Base-by-base conservation (phyloP, 495 filamentous ascomycete species). In the Podospora fimiseda region DNA sequence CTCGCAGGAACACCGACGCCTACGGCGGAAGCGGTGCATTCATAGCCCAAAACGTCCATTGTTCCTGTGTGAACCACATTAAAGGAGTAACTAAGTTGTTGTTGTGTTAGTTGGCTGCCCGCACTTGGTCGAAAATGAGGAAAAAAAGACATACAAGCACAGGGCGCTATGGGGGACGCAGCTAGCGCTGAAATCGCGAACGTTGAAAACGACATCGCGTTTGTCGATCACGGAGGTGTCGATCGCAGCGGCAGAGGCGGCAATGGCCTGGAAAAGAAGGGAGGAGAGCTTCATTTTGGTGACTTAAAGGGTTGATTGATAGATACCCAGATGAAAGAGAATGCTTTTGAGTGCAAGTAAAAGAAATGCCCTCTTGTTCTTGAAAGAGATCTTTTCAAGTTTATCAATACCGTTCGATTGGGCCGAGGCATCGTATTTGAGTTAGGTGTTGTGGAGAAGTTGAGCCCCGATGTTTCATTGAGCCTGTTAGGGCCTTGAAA, bases 111-210 rank as follows among this genome's bases (percentile, higher is more conserved):
- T 18, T 1, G 47, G 33, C 27, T 43, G 43, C 16, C 19, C n/a
- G 14, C 9, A 15, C 4, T 36, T 54, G 16, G 44, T 3, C 16
- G 37, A 18, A 30, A 22, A 19, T n/a, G 19, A 15, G 7, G 4
- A 6, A 16, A 18, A 21, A 9, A 3, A 20, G 13, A 47, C 63
- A 38, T 51, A 64, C 63, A 52, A 58, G 64, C 64, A 64, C 42
- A 60, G 55, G n/a, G 61, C 57, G 55, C 64, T 57, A 52, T 67
- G 64, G 13, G 55, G 59, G 41, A 67, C 53, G 49, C 64, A 67
- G 21, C 57, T 62, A 40, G 61, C 61, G 30, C 42, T 60, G 55
- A 67, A 64, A 8, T 54, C 48, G 39, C 54, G 55, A 21, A 64
- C 59, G 20, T 58, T 40, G 46, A 64, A 64, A 43, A 43, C 41